Evolutionary conservation across 2,329 filamentous ascomycete species (phyloP).

Genomic region (Pseudofabraea citricarpa): DNA sequence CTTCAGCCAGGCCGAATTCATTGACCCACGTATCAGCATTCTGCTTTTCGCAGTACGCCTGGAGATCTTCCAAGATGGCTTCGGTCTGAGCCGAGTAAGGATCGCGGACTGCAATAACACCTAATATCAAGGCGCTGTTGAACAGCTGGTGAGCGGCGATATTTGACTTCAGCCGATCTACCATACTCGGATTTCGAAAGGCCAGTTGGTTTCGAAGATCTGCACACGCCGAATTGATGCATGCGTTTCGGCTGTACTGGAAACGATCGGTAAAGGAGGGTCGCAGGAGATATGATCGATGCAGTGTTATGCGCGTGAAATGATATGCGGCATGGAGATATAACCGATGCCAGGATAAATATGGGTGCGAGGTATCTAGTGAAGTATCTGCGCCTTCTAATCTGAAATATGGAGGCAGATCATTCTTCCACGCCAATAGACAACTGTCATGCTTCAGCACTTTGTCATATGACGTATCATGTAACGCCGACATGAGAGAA

Average conservation of each 20-base stretch:
- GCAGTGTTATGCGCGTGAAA: slow-evolving; percentile 35
- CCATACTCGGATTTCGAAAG: slow-evolving; percentile 24
- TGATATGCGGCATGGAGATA: slow-evolving; percentile 35
- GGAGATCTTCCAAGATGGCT: slow-evolving; percentile 33
- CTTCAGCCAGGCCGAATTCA: slow-evolving; percentile 35
- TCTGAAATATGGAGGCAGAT: slow-evolving; percentile 30
- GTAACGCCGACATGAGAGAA: slow-evolving; percentile 16
- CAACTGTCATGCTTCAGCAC: slow-evolving; percentile 31
- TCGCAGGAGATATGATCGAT: slow-evolving; percentile 33
- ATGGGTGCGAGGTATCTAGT: slow-evolving; percentile 25
- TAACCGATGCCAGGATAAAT: slow-evolving; percentile 32
- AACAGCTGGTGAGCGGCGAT: slow-evolving; percentile 34
- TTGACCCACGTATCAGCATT: slow-evolving; percentile 35
- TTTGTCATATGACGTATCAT: slow-evolving; percentile 28
- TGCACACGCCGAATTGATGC: slow-evolving; percentile 35
- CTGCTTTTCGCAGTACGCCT: slow-evolving; percentile 36
- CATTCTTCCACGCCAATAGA: slow-evolving; percentile 28
- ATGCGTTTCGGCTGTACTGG: slow-evolving; percentile 33
- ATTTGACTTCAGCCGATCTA: slow-evolving; percentile 30
- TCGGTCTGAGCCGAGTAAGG: slow-evolving; percentile 25
- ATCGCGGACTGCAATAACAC: slow-evolving; percentile 31
- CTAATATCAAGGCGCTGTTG: slow-evolving; percentile 36
- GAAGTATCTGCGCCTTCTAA: slow-evolving; percentile 28
- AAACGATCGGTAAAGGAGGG: slow-evolving; percentile 36
- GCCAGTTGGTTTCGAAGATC: slow-evolving; percentile 33